These are phyloP conservation scores for Fusarium torulosum DNA, from an alignment of 2,329 filamentous ascomycete species.

Conservation along the genomic window DNA sequence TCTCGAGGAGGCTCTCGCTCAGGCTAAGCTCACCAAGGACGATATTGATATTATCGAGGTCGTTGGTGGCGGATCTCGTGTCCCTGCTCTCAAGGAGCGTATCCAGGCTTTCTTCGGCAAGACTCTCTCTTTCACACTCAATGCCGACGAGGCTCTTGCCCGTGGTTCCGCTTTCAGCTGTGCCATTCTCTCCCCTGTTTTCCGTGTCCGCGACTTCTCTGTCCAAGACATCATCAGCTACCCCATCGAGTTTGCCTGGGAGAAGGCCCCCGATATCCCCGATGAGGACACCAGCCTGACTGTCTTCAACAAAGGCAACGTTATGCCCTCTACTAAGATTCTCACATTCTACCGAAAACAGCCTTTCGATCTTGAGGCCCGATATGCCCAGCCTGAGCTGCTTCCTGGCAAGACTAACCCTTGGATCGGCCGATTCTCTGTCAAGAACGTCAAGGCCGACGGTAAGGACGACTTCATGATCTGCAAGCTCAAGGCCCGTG, in stretches of 20 bases:
- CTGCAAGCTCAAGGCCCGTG: conserved; percentile 97
- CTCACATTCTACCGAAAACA: conserved; percentile 99
- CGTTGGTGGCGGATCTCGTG: conserved; percentile 93
- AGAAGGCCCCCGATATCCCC: conserved; percentile 97
- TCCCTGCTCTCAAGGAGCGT: conserved; percentile 90
- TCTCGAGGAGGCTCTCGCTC: conserved; percentile 91
- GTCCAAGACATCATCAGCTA: conserved; percentile 98
- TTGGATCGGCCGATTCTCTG: conserved; percentile 97
- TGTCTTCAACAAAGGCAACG: conserved; percentile 97
- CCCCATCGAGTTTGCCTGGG: conserved; percentile 98
- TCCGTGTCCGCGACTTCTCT: conserved; percentile 98
- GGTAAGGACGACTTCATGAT: conserved; percentile 98
- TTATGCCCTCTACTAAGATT: conserved; percentile 98
- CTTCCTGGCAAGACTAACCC: conserved; percentile 92
- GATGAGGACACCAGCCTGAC: conserved; percentile 98
- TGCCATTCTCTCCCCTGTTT: conserved; percentile 95
- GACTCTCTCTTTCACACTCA: conserved; percentile 92
- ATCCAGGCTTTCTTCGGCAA: conserved; percentile 95
- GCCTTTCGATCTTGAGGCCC: conserved; percentile 94
- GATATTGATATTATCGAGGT: conserved; percentile 96
- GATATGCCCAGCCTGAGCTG: conserved; percentile 86
- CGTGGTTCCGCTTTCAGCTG: conserved; percentile 97
- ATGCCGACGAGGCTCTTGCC: conserved; percentile 97
- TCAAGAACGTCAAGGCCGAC: conserved; percentile 96
- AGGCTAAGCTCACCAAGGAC: conserved; percentile 89